phyloP scores from a whole-genome alignment of 2,329 filamentous ascomycete genomes.

The Sporothrix dimorphospora region DNA sequence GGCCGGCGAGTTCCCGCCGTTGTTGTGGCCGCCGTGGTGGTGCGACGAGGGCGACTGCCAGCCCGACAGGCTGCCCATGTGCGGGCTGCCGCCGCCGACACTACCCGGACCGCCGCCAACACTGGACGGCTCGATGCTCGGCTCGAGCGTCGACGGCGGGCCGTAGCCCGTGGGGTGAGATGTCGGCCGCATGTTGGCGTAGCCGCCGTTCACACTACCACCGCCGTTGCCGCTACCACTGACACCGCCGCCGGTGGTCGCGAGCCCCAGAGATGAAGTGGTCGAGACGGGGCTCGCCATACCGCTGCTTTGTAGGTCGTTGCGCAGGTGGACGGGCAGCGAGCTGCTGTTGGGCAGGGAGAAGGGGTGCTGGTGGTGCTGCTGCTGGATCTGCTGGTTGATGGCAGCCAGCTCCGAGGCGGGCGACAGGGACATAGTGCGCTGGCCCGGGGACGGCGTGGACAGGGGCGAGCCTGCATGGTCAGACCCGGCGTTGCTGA shows the following conservation, averaged over 20 bases:
- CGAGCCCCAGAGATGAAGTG: slow-evolving; percentile 46
- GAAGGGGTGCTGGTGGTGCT: slow-evolving; percentile 5
- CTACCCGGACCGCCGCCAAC: slow-evolving; percentile 48
- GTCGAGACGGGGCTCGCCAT: slow-evolving; percentile 71
- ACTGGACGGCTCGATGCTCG: slow-evolving; percentile 70
- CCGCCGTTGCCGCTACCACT: not conserved
- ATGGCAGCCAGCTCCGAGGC: slow-evolving; percentile 72
- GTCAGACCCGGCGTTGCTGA: slow-evolving; percentile 65
- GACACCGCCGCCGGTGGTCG: slow-evolving; percentile 1
- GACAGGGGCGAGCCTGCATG: slow-evolving; percentile 70
- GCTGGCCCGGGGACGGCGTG: slow-evolving; percentile 81
- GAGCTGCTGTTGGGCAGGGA: slow-evolving; percentile 80
- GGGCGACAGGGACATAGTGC: slow-evolving; percentile 78
- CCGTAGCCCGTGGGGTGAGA: slow-evolving; percentile 84
- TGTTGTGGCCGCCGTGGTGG: slow-evolving; percentile 60
- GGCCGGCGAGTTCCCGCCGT: slow-evolving; percentile 44
- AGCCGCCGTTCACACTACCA: slow-evolving; percentile 42
- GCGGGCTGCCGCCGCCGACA: slow-evolving; percentile 82
- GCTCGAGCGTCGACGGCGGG: slow-evolving; percentile 82
- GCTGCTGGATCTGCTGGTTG: slow-evolving; percentile 67
- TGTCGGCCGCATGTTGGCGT: slow-evolving; percentile 68
- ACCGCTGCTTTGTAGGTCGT: slow-evolving; percentile 59
- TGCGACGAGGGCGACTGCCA: slow-evolving; percentile 85
- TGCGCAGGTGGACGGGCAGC: slow-evolving; percentile 80
- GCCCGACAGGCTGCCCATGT: slow-evolving; percentile 71